A percentile compares a stretch with the other conserved stretches of the same genome.
phyloP scores from a whole-genome alignment of 805 yeast species.

The Priceomyces melissophilus region DNA sequence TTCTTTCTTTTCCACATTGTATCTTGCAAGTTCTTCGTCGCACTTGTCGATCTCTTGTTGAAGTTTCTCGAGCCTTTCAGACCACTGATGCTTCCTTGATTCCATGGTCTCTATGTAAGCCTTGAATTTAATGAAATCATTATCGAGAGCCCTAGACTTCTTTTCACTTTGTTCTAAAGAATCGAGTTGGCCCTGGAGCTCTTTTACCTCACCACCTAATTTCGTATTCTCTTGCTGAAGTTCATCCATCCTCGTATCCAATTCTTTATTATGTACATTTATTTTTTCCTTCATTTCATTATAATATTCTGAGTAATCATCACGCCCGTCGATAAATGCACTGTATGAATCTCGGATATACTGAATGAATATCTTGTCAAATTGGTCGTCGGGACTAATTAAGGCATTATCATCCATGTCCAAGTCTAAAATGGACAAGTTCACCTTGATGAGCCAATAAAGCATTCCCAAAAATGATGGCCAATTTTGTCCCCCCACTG shows the following conservation, averaged over 20 bases:
- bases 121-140: conserved; percentile 66
- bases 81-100: conserved; percentile 65
- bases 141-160: conserved; percentile 60
- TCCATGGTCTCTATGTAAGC: conserved; percentile 70
- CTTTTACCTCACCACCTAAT: conserved; percentile 38
- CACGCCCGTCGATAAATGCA: conserved; percentile 61
- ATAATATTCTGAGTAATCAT: conserved; percentile 54
- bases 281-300: conserved; percentile 57
- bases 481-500: conserved; percentile 91
- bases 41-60: conserved; percentile 49
- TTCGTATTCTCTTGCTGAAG: conserved; percentile 39
- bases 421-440: conserved; percentile 28
- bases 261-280: conserved; percentile 45
- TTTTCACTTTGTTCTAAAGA: conserved; percentile 50
- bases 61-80: conserved; percentile 52
- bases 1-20: conserved; percentile 39
- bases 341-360: conserved; percentile 67
- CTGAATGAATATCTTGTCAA: conserved; percentile 51
- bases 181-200: conserved; percentile 42
- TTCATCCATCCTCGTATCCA: conserved; percentile 44
- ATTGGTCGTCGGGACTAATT: conserved; percentile 40
- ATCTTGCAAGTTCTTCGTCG: conserved; percentile 37
- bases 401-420: conserved; percentile 26
- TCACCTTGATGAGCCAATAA: conserved; percentile 72
- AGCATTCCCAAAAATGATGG: conserved; percentile 77